Conservation (phyloP, 768 basidiomycete genomes). For the Psilocybe sp. region DNA sequence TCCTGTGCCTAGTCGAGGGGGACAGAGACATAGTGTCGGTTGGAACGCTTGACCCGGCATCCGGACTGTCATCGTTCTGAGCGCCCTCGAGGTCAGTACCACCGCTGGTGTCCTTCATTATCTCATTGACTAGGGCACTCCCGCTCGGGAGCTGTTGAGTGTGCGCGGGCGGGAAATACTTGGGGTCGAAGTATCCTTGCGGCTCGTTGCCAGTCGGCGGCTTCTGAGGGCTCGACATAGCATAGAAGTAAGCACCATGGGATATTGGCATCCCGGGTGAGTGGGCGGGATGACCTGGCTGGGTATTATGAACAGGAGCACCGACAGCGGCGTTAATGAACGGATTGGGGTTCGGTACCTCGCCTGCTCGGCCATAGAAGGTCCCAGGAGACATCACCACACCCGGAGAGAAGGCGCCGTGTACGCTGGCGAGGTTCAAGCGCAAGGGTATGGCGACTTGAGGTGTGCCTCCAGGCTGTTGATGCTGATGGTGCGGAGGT, state of each 20-base stretch:
- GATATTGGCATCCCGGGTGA: neutral
- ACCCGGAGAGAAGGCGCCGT: conserved; percentile 63
- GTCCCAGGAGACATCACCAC: conserved; percentile 71
- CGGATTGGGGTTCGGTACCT: conserved; percentile 31
- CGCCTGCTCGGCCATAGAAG: conserved; percentile 65
- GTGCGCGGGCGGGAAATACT: conserved; percentile 33
- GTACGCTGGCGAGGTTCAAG: conserved; percentile 18
- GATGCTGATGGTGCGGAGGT: conserved; percentile 8
- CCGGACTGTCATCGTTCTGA: no score
- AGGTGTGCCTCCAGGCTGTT: neutral
- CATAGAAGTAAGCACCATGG: conserved; percentile 25
- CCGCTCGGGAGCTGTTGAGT: neutral
- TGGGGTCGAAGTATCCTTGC: conserved; percentile 42
- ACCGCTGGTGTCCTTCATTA: neutral
- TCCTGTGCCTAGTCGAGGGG: no score
- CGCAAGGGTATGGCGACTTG: conserved; percentile 11
- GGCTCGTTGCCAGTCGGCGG: conserved; percentile 26
- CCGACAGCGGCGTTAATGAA: conserved; percentile 46
- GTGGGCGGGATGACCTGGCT: no score
- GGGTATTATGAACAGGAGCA: conserved; percentile 34
- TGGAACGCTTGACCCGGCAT: no score
- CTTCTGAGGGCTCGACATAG: conserved; percentile 22
- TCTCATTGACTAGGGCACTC: conserved; percentile 1
- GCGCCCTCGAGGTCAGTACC: neutral
- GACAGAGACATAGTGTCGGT: no score